Base-by-base conservation (phyloP, 495 filamentous ascomycete species). In the Aspergillus indologenus region DNA sequence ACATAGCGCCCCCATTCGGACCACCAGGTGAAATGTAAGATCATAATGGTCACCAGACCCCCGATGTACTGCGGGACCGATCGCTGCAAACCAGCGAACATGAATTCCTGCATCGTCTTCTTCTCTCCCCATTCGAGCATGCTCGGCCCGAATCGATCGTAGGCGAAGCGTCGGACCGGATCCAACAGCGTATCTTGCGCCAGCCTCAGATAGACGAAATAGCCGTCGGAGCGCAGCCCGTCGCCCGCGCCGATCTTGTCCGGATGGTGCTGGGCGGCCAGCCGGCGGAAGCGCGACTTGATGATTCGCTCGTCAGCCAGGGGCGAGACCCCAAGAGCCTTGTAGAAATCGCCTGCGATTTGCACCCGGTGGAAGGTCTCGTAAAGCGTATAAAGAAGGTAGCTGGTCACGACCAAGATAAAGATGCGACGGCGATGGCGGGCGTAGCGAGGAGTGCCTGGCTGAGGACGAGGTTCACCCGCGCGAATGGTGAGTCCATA, bases 311-410 rank as follows among this genome's bases (percentile, higher is more conserved):
- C 91, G 54, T 85, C 83, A 21, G 85, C 88, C 57, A 82, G 68
- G 26, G 85, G 79, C 9, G 86, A 80, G 0, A 96, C 78, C 17
- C 82, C 83, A 0, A 98, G 80, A 45, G 83, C 83, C 47, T 82
- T 73, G 74, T 96, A 98, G 75, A 89, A 96, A 76, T 88, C 83
- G 21, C 87, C 84, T 0, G 78, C 75, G 54, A 80, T 77, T 44
- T 83, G 87, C 2, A 98, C 75, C 47, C 89, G 82, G 72, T 89
- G 87, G 79, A 96, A 90, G 56, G 89, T 87, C 75, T 98, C 93
- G 76, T 92, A 96, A 64, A 98, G 85, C 34, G 90, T 97, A 78
- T 96, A 98, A 59, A 90, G 74, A 19, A 98, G 87, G 74, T 98
- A 98, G 46, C 83, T 68, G 43, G 85, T 71, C 18, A 97, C 87